phyloP scores from a whole-genome alignment of 2,329 filamentous ascomycete genomes.

The Colletotrichum noveboracense region DNA sequence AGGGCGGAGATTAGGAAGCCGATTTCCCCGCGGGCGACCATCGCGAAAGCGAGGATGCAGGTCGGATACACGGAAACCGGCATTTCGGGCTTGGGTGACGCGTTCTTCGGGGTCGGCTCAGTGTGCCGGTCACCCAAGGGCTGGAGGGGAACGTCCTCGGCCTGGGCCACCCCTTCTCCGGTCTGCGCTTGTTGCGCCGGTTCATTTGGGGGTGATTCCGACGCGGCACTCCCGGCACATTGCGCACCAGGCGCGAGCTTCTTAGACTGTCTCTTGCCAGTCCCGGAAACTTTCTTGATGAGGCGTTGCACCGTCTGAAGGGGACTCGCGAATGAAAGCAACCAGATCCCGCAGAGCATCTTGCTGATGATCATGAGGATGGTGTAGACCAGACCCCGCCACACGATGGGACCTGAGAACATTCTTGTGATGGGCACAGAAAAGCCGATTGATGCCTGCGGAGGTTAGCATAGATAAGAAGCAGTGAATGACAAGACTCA shows the following conservation, averaged over 20 bases:
- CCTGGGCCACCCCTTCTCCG: neutral
- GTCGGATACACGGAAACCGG: slow-evolving; percentile 71
- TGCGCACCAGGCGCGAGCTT: slow-evolving; percentile 9
- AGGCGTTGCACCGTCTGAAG: neutral
- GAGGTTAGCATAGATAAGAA: neutral
- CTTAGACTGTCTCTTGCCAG: neutral
- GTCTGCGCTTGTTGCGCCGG: neutral
- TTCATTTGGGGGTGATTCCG: neutral
- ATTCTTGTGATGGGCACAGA: slow-evolving; percentile 76
- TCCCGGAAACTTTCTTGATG: neutral
- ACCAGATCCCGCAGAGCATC: slow-evolving; percentile 63
- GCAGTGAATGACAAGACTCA: slow-evolving; percentile 34
- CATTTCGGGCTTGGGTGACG: slow-evolving; percentile 37
- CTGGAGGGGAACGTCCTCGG: neutral
- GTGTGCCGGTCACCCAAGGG: slow-evolving; percentile 19
- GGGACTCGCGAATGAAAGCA: slow-evolving; percentile 43
- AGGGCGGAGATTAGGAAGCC: slow-evolving; percentile 77
- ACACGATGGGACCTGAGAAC: slow-evolving; percentile 68
- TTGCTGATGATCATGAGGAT: slow-evolving; percentile 72
- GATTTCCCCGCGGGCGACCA: slow-evolving; percentile 82
- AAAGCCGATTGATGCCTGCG: slow-evolving; percentile 70
- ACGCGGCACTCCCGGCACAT: neutral
- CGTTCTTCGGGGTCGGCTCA: slow-evolving; percentile 9
- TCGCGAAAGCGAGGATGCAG: slow-evolving; percentile 67
- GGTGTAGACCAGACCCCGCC: slow-evolving; percentile 76